These are phyloP conservation scores for Sisymbrium altissimum DNA, from an alignment of 345 rosid species.

Conservation along the genomic window DNA sequence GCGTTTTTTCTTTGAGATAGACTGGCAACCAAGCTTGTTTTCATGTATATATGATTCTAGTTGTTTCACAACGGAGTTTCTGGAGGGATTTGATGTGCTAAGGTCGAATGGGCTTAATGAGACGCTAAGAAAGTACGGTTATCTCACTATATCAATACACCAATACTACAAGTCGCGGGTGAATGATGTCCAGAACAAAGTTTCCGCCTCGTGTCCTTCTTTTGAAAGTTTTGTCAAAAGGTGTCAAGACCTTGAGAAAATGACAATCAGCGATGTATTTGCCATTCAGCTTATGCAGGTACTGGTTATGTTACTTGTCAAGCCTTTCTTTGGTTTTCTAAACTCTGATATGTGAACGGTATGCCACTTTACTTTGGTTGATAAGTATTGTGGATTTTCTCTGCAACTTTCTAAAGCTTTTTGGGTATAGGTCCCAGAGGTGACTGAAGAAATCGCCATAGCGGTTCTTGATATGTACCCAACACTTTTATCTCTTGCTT, in stretches of 20 bases:
- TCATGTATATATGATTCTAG: constrained; percentile 35
- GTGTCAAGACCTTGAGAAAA: constrained; percentile 72
- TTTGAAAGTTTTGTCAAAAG: constrained; percentile 58
- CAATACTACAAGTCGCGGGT: constrained; percentile 48
- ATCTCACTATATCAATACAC: constrained; percentile 64
- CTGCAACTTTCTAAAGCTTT: too few species aligned
- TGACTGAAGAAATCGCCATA: too few species aligned
- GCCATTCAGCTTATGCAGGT: constrained; percentile 97
- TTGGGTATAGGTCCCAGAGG: too few species aligned
- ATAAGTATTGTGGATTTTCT: too few species aligned
- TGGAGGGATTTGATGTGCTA: constrained; percentile 85
- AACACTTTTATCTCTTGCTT: too few species aligned
- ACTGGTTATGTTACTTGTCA: neutral
- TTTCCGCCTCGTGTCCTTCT: constrained; percentile 42
- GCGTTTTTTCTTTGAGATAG: too few species aligned
- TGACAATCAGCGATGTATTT: constrained; percentile 85
- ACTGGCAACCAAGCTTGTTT: neutral
- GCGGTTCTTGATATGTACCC: too few species aligned
- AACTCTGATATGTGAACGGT: too few species aligned
- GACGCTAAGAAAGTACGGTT: constrained; percentile 73
- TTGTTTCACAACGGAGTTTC: constrained; percentile 89
- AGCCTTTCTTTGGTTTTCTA: neutral
- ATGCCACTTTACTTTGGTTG: too few species aligned
- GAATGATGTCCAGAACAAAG: constrained; percentile 36
- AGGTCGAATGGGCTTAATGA: constrained; percentile 69